Evolutionary conservation across 2,329 filamentous ascomycete genomes (phyloP).

Genomic region (Fusarium decemcellulare): DNA sequence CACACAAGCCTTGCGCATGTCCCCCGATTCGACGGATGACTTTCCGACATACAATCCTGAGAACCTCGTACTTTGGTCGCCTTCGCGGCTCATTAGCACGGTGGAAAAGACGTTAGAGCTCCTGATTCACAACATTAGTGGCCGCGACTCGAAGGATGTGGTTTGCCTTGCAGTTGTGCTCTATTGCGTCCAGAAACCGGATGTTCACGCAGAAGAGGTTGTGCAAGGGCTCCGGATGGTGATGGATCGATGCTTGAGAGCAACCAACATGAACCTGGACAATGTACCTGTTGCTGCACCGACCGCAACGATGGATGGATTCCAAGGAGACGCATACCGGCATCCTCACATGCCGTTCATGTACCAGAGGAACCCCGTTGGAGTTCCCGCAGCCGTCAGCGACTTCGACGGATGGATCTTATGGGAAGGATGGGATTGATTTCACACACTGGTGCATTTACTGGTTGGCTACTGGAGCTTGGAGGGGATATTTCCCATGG

Average conservation of each 20-base stretch:
- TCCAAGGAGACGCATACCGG: slow-evolving; percentile 46
- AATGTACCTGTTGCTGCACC: slow-evolving; percentile 40
- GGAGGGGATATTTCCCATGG: not conserved
- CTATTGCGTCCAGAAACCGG: slow-evolving; percentile 58
- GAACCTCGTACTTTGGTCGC: slow-evolving; percentile 59
- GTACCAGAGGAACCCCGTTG: slow-evolving; percentile 48
- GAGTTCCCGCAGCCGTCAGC: slow-evolving; percentile 45
- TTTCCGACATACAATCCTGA: slow-evolving; percentile 53
- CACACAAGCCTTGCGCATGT: slow-evolving; percentile 51
- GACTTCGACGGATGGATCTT: slow-evolving; percentile 55
- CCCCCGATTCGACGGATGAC: slow-evolving; percentile 53
- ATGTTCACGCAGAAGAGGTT: slow-evolving; percentile 60
- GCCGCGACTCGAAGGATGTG: slow-evolving; percentile 66
- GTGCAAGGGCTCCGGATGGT: slow-evolving; percentile 57
- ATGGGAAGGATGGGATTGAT: slow-evolving; percentile 58
- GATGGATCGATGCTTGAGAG: slow-evolving; percentile 61
- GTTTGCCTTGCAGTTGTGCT: slow-evolving; percentile 64
- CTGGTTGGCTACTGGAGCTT: not conserved
- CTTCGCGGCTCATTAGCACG: slow-evolving; percentile 56
- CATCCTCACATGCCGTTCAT: slow-evolving; percentile 48
- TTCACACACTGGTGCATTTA: not conserved
- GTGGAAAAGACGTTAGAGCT: slow-evolving; percentile 64
- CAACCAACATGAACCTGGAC: slow-evolving; percentile 60
- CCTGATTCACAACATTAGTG: slow-evolving; percentile 61
- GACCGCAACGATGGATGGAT: slow-evolving; percentile 30